phyloP scores from a whole-genome alignment of 2,329 filamentous ascomycete genomes.

The Rutstroemia sp. region DNA sequence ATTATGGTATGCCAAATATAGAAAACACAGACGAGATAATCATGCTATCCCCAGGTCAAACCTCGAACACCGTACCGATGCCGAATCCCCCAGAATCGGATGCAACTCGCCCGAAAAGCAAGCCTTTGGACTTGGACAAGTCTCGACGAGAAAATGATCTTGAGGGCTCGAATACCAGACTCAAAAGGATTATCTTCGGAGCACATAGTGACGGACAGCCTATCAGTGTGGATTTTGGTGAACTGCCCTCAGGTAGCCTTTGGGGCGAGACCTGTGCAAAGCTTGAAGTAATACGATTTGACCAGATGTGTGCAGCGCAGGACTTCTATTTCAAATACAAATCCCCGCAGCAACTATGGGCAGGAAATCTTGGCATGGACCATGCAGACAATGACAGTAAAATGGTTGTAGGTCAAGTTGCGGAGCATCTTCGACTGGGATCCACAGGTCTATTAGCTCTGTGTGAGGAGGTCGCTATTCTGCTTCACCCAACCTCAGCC shows the following conservation, averaged over 20 bases:
- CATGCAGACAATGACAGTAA: slow-evolving; percentile 2
- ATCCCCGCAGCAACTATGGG: slow-evolving; percentile 6
- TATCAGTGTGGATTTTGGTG: background rate
- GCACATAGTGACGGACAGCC: background rate
- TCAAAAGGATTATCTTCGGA: background rate
- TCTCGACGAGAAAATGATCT: too few species aligned
- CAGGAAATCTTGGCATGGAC: slow-evolving; percentile 14
- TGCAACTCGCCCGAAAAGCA: background rate
- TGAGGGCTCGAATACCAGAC: background rate
- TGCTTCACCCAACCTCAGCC: slow-evolving; percentile 21
- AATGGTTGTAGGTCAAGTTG: slow-evolving; percentile 13
- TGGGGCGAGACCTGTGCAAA: background rate
- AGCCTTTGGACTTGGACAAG: background rate
- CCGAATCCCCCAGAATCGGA: too few species aligned
- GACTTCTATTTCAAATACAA: slow-evolving; percentile 18
- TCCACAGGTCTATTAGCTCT: slow-evolving; percentile 18
- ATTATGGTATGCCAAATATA: too few species aligned
- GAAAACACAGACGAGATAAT: too few species aligned
- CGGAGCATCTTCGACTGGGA: slow-evolving; percentile 16
- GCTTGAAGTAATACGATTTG: slow-evolving; percentile 10
- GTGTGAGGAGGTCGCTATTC: slow-evolving; percentile 15
- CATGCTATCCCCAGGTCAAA: too few species aligned
- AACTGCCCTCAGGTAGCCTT: background rate
- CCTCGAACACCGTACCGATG: too few species aligned
- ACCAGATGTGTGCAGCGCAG: slow-evolving; percentile 20